Conservation (phyloP, 2,329 filamentous ascomycete genomes). For the Trichoderma citrinoviride region DNA sequence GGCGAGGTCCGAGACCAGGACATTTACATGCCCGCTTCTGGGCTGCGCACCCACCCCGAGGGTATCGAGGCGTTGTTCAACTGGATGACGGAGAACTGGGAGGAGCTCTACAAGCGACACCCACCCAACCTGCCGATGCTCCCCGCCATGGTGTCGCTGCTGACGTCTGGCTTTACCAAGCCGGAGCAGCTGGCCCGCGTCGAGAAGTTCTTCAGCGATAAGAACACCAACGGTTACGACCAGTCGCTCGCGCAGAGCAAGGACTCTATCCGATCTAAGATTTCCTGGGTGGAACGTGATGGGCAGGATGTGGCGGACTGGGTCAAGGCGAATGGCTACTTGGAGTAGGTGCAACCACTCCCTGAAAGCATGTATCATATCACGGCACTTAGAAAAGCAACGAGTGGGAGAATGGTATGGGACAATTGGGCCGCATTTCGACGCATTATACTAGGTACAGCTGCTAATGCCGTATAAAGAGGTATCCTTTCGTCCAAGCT, state of each 20-base stretch:
- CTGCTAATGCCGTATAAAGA: slow-evolving; percentile 15
- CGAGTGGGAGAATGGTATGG: background rate
- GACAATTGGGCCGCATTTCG: background rate
- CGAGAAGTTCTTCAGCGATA: slow-evolving; percentile 74
- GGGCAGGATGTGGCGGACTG: slow-evolving; percentile 28
- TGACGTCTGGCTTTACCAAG: slow-evolving; percentile 76
- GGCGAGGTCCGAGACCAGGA: slow-evolving; percentile 91
- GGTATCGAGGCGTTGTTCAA: slow-evolving; percentile 78
- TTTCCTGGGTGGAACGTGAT: slow-evolving; percentile 31
- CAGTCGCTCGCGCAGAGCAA: slow-evolving; percentile 85
- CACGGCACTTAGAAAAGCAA: background rate
- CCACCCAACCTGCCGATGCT: slow-evolving; percentile 87
- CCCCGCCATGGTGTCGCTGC: slow-evolving; percentile 77
- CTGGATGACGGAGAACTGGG: slow-evolving; percentile 89
- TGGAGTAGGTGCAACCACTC: slow-evolving; percentile 1
- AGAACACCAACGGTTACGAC: slow-evolving; percentile 83
- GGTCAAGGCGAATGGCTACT: slow-evolving; percentile 29
- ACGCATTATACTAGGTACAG: background rate
- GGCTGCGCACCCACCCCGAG: slow-evolving; percentile 71
- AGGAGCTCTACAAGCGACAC: slow-evolving; percentile 73
- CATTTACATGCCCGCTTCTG: slow-evolving; percentile 82
- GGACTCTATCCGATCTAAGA: slow-evolving; percentile 80
- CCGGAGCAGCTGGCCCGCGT: slow-evolving; percentile 73
- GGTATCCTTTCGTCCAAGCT: background rate
- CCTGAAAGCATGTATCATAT: background rate